phyloP scores from a whole-genome alignment of 179 eudicot species.

The Sideroxylon spinosum region DNA sequence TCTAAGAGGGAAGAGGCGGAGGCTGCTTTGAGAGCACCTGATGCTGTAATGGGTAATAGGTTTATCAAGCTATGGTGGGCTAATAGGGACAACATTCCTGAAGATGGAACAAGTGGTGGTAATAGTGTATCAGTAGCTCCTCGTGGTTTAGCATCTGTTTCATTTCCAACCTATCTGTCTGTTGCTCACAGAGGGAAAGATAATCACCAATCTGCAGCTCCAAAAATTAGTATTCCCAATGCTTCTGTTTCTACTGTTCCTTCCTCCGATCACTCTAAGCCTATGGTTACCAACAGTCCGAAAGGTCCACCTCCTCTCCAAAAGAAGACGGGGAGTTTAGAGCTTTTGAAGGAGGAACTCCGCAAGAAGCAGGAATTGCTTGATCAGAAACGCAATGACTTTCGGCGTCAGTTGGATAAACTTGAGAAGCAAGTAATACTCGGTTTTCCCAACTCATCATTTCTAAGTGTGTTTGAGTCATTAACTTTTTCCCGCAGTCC shows the following conservation, averaged over 20 bases:
- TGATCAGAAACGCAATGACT: constrained; percentile 71
- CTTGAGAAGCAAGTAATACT: constrained; percentile 66
- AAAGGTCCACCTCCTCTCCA: constrained; percentile 46
- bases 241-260: constrained; percentile 31
- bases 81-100: constrained; percentile 65
- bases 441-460: constrained; percentile 3
- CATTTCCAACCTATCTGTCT: constrained; percentile 28
- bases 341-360: constrained; percentile 75
- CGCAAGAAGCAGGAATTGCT: constrained; percentile 93
- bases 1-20: constrained; percentile 92
- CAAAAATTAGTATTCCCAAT: constrained; percentile 30
- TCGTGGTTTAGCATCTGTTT: constrained; percentile 28
- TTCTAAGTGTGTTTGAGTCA: background rate
- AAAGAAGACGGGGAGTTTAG: constrained; percentile 72
- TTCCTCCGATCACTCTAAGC: constrained; percentile 38
- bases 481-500: background rate
- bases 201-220: constrained; percentile 30
- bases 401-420: constrained; percentile 64
- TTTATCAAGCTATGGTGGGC: constrained; percentile 93
- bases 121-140: constrained; percentile 28
- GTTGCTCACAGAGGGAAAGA: constrained; percentile 44
- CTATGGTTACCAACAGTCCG: constrained; percentile 38
- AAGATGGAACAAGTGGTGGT: constrained; percentile 37
- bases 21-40: constrained; percentile 84
- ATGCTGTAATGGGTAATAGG: constrained; percentile 98